Evolutionary conservation across 192 early-diverging fungal species (phyloP).

Genomic region (Radiomyces spectabilis): DNA sequence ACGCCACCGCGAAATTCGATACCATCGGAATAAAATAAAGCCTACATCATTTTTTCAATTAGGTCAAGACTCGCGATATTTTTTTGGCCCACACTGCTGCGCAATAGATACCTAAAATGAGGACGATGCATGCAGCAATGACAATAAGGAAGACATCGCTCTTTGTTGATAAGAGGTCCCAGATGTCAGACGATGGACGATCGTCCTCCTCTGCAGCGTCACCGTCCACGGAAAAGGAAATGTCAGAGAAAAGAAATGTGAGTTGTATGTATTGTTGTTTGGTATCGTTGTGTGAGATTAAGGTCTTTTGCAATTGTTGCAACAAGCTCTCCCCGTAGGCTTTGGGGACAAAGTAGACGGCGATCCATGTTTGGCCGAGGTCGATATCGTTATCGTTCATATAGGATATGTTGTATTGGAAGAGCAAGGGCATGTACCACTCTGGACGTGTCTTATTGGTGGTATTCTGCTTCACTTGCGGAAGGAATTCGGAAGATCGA

Average conservation of each 20-base stretch:
- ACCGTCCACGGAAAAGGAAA: background rate
- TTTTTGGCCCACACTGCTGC: too few species aligned
- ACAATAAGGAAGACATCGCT: background rate
- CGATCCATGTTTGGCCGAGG: conserved; percentile 1
- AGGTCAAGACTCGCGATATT: too few species aligned
- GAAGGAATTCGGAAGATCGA: background rate
- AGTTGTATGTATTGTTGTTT: conserved; percentile 12
- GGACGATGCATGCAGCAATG: conserved; percentile 1
- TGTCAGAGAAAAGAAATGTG: too few species aligned
- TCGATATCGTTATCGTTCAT: conserved; percentile 19
- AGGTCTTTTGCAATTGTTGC: background rate
- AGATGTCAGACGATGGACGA: too few species aligned
- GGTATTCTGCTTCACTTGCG: background rate
- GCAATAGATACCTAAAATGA: background rate
- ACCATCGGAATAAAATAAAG: conserved; percentile 6
- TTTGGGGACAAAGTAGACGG: conserved; percentile 20
- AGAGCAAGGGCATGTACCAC: background rate
- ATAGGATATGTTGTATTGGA: conserved; percentile 1
- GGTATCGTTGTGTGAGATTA: background rate
- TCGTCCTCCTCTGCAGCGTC: background rate
- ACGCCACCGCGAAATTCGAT: background rate
- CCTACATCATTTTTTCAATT: too few species aligned
- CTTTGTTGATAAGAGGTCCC: too few species aligned
- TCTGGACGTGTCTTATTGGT: too few species aligned
- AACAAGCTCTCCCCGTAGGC: background rate